Evolutionary conservation across 305 asterid genomes (phyloP).

Genomic region (Fraxinus floribunda): DNA sequence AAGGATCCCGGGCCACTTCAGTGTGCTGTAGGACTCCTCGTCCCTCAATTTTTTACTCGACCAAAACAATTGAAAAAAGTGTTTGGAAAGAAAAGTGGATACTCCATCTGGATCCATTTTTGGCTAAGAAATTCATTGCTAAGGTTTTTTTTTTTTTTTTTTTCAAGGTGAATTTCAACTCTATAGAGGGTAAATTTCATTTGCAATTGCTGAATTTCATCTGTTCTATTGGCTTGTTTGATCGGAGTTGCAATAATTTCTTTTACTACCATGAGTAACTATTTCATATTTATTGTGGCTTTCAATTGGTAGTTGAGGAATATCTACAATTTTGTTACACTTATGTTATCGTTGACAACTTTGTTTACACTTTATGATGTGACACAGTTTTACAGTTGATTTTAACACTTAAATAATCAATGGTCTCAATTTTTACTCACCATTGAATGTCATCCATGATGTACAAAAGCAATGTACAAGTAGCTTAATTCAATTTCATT

Average conservation of each 20-base stretch:
- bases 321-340: too few relatives aligned
- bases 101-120: neutral
- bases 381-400: too few relatives aligned
- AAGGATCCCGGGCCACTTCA: slow-evolving; percentile 44
- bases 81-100: neutral
- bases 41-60: neutral
- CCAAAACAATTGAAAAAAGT: neutral
- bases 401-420: too few relatives aligned
- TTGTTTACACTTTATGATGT: too few relatives aligned
- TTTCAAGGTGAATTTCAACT: neutral
- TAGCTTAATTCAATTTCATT: neutral
- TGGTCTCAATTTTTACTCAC: too few relatives aligned
- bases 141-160: neutral
- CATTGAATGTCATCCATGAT: too few relatives aligned
- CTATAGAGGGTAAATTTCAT: neutral
- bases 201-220: neutral
- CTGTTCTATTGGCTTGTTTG: too few relatives aligned
- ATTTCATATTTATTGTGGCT: neutral
- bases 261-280: too few relatives aligned
- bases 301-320: neutral
- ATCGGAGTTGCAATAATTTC: too few relatives aligned
- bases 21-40: slow-evolving; percentile 20
- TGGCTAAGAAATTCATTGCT: neutral
- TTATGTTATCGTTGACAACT: too few relatives aligned
- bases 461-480: too few relatives aligned